These are phyloP conservation scores for Ustilago loliicola DNA, from an alignment of 1,284 basidiomycete species.

Conservation along the genomic window DNA sequence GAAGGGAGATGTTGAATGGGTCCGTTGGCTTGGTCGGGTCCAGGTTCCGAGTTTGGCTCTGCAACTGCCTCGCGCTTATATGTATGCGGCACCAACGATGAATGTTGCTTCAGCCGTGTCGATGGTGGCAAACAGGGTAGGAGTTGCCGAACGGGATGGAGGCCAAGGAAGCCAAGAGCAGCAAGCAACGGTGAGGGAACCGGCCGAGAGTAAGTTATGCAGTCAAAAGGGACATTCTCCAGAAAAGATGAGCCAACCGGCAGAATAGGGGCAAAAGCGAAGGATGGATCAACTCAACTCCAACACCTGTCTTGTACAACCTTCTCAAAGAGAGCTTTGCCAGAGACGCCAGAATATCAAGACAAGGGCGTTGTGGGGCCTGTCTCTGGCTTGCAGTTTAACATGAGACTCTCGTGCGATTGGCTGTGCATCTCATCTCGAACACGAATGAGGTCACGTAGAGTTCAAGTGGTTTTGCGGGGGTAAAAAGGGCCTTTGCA, in stretches of 20 bases:
- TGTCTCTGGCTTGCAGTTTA: too few relatives aligned
- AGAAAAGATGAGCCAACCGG: not conserved
- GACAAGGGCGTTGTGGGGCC: too few relatives aligned
- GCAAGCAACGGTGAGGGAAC: not conserved
- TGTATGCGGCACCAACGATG: not conserved
- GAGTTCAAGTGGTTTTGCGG: not conserved
- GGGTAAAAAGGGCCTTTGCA: not conserved
- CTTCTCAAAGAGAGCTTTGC: too few relatives aligned
- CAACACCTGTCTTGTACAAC: too few relatives aligned
- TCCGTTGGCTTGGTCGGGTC: not conserved
- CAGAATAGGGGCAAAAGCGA: constrained; percentile 4
- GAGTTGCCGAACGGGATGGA: not conserved
- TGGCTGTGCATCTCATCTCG: too few relatives aligned
- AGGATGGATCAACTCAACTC: not conserved
- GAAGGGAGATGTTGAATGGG: constrained; percentile 23
- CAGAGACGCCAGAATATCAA: too few relatives aligned
- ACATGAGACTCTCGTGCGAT: too few relatives aligned
- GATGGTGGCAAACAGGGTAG: not conserved
- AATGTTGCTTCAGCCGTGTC: not conserved
- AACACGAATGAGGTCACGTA: not conserved
- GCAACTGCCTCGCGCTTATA: not conserved
- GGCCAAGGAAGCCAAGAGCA: not conserved
- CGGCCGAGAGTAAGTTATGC: not conserved
- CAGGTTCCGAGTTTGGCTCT: too few relatives aligned
- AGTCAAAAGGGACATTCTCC: constrained; percentile 2